phyloP scores from a whole-genome alignment of 352 stramenopile genomes.

The Globisporangium lucens region DNA sequence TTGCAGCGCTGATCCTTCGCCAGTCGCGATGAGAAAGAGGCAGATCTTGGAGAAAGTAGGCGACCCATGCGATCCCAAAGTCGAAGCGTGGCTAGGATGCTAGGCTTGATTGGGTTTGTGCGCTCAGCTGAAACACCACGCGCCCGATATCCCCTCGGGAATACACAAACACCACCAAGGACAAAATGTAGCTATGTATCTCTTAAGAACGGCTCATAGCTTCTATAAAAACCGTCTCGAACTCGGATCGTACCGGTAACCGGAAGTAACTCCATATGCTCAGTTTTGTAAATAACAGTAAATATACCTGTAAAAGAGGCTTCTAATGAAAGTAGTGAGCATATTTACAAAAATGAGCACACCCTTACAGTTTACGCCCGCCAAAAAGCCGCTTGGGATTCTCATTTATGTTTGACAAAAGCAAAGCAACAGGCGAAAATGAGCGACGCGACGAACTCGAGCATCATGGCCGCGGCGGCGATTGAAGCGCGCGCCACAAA shows the following conservation, averaged over 20 bases:
- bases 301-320: too few relatives aligned
- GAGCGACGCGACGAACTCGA: not conserved
- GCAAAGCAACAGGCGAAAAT: not conserved
- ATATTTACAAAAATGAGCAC: not conserved
- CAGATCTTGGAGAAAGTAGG: slow-evolving; percentile 31
- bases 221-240: not conserved
- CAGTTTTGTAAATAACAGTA: too few relatives aligned
- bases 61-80: slow-evolving; percentile 17
- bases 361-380: not conserved
- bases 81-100: slow-evolving; percentile 39
- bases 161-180: not conserved
- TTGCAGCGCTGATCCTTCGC: slow-evolving; percentile 20
- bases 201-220: not conserved
- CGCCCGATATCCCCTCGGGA: too few relatives aligned
- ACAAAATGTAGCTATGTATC: not conserved
- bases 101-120: not conserved
- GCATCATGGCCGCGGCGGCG: not conserved
- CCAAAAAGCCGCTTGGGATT: not conserved
- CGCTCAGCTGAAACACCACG: too few relatives aligned
- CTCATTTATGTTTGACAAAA: not conserved
- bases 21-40: slow-evolving; percentile 24
- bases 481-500: slow-evolving; percentile 31
- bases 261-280: not conserved
- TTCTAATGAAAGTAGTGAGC: too few relatives aligned
- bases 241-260: not conserved